phyloP scores from a whole-genome alignment of 2,329 filamentous ascomycete genomes.

The Phialophora macrospora region DNA sequence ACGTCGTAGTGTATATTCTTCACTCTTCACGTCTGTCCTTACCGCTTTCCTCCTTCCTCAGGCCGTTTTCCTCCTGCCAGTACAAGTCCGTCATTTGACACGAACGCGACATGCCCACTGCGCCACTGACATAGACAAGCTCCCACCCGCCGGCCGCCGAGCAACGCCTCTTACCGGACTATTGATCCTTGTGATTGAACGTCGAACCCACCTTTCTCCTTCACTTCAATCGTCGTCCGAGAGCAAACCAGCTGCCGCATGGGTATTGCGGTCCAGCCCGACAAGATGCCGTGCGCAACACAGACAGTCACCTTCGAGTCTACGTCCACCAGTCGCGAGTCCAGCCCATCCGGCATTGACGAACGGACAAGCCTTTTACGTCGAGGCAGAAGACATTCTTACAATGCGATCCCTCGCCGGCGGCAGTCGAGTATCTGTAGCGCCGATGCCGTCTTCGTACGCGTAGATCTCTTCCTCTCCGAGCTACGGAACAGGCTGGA shows the following conservation, averaged over 20 bases:
- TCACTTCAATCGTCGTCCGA: not conserved
- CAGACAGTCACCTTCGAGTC: constrained; percentile 31
- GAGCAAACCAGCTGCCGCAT: constrained; percentile 26
- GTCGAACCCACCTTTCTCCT: not conserved
- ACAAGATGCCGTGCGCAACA: constrained; percentile 32
- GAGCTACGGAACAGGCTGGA: constrained; percentile 87
- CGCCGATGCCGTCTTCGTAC: constrained; percentile 53
- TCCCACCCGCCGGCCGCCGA: constrained; percentile 11
- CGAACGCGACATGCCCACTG: constrained; percentile 11
- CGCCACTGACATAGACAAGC: constrained; percentile 17
- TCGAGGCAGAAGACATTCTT: constrained; percentile 52
- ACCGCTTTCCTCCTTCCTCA: constrained; percentile 18
- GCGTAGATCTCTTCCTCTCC: constrained; percentile 62
- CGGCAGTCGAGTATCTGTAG: constrained; percentile 52
- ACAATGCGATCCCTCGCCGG: constrained; percentile 46
- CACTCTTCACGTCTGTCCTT: constrained; percentile 26
- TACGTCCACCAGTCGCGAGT: constrained; percentile 23
- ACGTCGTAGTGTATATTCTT: constrained; percentile 20
- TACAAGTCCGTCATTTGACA: not conserved
- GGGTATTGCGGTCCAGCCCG: not conserved
- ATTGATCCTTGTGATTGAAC: not conserved
- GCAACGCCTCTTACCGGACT: constrained; percentile 5
- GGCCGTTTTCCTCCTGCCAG: not conserved
- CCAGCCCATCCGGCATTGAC: constrained; percentile 24
- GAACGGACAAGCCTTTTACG: constrained; percentile 29